phyloP scores from a whole-genome alignment of 2,329 filamentous ascomycete species.

The Fusarium dlaminii region DNA sequence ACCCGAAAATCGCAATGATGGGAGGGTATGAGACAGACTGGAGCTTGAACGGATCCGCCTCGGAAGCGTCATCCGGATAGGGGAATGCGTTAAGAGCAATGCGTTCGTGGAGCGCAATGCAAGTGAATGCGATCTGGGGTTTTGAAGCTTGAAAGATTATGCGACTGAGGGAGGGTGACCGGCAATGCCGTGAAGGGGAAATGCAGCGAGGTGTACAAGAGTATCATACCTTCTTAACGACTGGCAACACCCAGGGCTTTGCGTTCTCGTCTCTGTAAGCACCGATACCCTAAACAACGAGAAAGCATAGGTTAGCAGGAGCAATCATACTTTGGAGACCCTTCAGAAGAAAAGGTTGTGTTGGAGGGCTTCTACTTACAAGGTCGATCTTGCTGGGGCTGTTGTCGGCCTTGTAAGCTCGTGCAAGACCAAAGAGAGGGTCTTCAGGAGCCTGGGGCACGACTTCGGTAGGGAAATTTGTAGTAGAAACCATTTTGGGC shows the following conservation, averaged over 20 bases:
- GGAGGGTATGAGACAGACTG: conserved; percentile 16
- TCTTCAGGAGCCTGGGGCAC: conserved; percentile 95
- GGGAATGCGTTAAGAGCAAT: not conserved
- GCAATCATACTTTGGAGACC: not conserved
- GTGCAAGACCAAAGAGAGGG: conserved; percentile 91
- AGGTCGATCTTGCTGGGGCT: conserved; percentile 88
- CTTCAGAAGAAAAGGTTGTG: not conserved
- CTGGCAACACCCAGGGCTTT: conserved; percentile 96
- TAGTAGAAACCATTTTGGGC: conserved; percentile 56
- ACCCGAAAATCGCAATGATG: conserved; percentile 27
- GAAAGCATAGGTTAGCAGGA: conserved; percentile 18
- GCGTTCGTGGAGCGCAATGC: conserved; percentile 10
- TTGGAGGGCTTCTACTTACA: conserved; percentile 60
- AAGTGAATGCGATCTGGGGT: conserved; percentile 7
- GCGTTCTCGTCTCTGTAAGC: conserved; percentile 95
- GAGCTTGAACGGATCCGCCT: conserved; percentile 15
- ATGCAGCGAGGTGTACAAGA: not conserved
- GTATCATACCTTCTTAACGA: conserved; percentile 85
- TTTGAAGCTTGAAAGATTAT: conserved; percentile 3
- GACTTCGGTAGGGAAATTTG: conserved; percentile 75
- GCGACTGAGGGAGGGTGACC: not conserved
- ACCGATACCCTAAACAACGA: conserved; percentile 71
- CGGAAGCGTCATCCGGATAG: not conserved
- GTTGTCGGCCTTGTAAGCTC: conserved; percentile 83
- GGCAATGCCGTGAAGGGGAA: conserved; percentile 10